Evolutionary conservation across 2,329 filamentous ascomycete genomes (phyloP).

Genomic region (Claviceps capensis): DNA sequence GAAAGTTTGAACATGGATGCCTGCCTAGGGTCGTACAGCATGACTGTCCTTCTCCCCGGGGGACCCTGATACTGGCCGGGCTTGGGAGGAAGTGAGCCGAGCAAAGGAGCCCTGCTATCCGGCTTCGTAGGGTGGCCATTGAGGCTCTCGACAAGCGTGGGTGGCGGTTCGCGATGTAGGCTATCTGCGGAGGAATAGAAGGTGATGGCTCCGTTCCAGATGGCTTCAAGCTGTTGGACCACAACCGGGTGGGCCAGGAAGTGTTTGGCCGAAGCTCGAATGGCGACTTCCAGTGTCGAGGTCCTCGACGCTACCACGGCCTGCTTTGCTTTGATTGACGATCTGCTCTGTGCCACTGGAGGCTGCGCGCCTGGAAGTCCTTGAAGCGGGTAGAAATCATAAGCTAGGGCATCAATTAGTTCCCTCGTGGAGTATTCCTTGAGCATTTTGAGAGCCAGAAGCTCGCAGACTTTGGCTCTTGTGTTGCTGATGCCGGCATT

Average conservation of each 20-base stretch:
- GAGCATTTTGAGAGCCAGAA: conserved; percentile 76
- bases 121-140: conserved; percentile 19
- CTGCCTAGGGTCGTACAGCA: conserved; percentile 78
- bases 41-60: conserved; percentile 57
- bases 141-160: conserved; percentile 10
- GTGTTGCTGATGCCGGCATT: conserved; percentile 76
- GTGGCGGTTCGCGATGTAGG: conserved; percentile 48
- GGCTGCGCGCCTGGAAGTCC: conserved; percentile 45
- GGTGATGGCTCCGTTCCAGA: conserved; percentile 91
- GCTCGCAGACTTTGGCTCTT: conserved; percentile 76
- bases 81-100: conserved; percentile 24
- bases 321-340: conserved; percentile 27
- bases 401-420: conserved; percentile 84
- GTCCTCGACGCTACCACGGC: conserved; percentile 56
- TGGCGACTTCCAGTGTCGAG: conserved; percentile 84
- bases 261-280: conserved; percentile 81
- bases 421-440: conserved; percentile 84
- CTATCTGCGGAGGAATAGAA: conserved; percentile 84
- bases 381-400: conserved; percentile 88
- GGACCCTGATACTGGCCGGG: conserved; percentile 21
- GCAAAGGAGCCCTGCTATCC: conserved; percentile 37
- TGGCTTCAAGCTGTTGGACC: conserved; percentile 88
- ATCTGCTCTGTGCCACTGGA: conserved; percentile 19
- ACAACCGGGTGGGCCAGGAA: conserved; percentile 86
- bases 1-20: conserved; percentile 88